Conservation (phyloP, 2,329 filamentous ascomycete species). For the Apiospora sp. region DNA sequence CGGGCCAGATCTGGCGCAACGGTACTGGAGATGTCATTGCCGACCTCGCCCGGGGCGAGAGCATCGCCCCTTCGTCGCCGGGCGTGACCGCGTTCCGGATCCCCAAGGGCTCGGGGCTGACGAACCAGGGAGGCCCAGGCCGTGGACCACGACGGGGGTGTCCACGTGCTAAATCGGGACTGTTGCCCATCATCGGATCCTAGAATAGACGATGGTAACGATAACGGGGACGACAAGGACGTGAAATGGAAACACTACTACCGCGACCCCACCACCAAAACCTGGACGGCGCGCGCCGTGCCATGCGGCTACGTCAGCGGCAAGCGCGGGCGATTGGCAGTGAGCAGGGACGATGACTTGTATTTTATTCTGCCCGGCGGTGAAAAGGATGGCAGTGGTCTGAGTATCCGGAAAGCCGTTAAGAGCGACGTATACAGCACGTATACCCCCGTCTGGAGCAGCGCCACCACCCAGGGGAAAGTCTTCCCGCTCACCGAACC, state of each 20-base stretch:
- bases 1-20: constrained; percentile 52
- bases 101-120: constrained; percentile 54
- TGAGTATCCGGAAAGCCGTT: constrained; percentile 45
- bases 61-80: constrained; percentile 48
- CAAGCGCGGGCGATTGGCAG: constrained; percentile 47
- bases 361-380: constrained; percentile 47
- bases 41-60: constrained; percentile 43
- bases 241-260: constrained; percentile 51
- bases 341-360: constrained; percentile 45
- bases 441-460: constrained; percentile 48
- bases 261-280: constrained; percentile 37
- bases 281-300: constrained; percentile 44
- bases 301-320: constrained; percentile 42
- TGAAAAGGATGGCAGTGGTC: constrained; percentile 21
- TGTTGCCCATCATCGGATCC: constrained; percentile 28
- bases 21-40: constrained; percentile 46
- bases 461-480: background rate
- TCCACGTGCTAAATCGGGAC: constrained; percentile 59
- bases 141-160: constrained; percentile 52
- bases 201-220: background rate
- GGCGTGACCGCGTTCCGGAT: constrained; percentile 55
- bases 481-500: constrained; percentile 47
- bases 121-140: constrained; percentile 60
- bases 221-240: background rate
- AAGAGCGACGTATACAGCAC: constrained; percentile 39